Conservation (phyloP, 345 rosid species). For the Excoecaria cochinchinensis region DNA sequence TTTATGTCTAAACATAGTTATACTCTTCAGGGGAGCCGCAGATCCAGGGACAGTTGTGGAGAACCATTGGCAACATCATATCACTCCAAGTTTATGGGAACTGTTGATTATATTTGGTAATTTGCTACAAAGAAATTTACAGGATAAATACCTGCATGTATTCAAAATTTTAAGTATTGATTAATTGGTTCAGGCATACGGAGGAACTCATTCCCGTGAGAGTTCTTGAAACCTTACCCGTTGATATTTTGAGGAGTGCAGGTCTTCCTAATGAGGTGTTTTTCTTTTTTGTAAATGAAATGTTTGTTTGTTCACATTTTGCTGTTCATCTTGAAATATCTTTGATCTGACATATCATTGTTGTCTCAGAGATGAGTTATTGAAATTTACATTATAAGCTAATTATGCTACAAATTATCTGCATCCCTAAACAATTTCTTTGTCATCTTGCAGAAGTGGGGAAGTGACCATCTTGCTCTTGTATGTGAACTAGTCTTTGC, state of each 20-base stretch:
- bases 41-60: constrained; percentile 62
- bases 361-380: background rate
- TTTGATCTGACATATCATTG: background rate
- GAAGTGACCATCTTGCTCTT: constrained; percentile 96
- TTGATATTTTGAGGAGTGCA: constrained; percentile 49
- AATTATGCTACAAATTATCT: background rate
- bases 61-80: constrained; percentile 93
- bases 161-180: constrained; percentile 8
- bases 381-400: background rate
- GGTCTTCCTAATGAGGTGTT: constrained; percentile 85
- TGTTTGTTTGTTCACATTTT: constrained; percentile 3
- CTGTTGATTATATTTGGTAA: constrained; percentile 96
- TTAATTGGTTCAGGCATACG: constrained; percentile 61
- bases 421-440: background rate
- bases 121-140: constrained; percentile 5
- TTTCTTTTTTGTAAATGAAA: background rate
- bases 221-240: constrained; percentile 87
- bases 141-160: background rate
- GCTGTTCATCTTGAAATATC: background rate
- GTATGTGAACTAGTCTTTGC: constrained; percentile 79
- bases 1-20: constrained; percentile 7
- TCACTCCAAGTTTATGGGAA: constrained; percentile 83
- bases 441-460: constrained; percentile 62
- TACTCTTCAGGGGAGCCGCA: constrained; percentile 53
- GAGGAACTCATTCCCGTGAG: constrained; percentile 68